These are phyloP conservation scores for Wickerhamomyces sydowiorum DNA, from an alignment of 805 yeast species.

Conservation along the genomic window DNA sequence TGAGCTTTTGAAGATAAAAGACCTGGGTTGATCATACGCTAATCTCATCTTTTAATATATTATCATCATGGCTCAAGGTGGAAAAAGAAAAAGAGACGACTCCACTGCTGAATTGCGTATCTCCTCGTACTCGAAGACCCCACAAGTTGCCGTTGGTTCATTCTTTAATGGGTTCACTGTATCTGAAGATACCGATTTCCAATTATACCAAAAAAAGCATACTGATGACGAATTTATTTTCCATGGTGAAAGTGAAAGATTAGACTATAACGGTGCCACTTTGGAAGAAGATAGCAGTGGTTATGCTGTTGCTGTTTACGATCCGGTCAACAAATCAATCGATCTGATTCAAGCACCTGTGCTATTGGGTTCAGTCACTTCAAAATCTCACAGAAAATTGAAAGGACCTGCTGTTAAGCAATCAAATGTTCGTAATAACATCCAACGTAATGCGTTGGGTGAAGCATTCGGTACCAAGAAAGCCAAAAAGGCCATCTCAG, in stretches of 20 bases:
- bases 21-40: neutral
- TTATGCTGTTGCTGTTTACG: conserved; percentile 75
- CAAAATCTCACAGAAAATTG: conserved; percentile 51
- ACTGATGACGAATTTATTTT: conserved; percentile 37
- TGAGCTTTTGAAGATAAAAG: conserved; percentile 2
- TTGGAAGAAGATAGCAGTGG: conserved; percentile 31
- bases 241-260: conserved; percentile 72
- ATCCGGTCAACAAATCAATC: conserved; percentile 55
- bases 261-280: conserved; percentile 65
- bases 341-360: conserved; percentile 64
- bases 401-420: conserved; percentile 64
- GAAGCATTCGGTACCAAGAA: conserved; percentile 96
- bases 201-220: conserved; percentile 43
- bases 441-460: conserved; percentile 81
- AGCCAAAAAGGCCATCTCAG: conserved; percentile 86
- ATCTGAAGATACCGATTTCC: conserved; percentile 54
- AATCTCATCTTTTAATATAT: neutral
- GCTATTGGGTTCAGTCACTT: conserved; percentile 54
- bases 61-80: conserved; percentile 1
- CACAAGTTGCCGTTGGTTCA: conserved; percentile 55
- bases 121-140: conserved; percentile 30
- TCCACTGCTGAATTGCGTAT: conserved; percentile 35
- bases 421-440: conserved; percentile 38
- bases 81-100: conserved; percentile 30
- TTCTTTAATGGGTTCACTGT: conserved; percentile 73